Evolutionary conservation across 208 protist genomes (phyloP).

Genomic region (Entamoeba histolytica): DNA sequence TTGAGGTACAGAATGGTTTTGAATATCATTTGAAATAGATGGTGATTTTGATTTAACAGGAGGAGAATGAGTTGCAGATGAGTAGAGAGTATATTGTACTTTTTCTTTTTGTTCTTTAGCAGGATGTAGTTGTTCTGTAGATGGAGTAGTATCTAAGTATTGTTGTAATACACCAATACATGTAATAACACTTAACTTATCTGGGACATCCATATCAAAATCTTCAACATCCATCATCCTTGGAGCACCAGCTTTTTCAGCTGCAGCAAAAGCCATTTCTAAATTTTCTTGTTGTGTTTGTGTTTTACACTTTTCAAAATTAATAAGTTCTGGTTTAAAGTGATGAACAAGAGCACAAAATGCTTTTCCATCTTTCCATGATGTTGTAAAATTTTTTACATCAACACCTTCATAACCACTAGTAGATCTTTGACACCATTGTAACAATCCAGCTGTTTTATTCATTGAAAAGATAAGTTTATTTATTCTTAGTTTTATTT

Average conservation of each 20-base stretch:
- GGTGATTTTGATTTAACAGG: no score
- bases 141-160: not conserved
- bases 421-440: conserved; percentile 25
- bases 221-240: conserved; percentile 19
- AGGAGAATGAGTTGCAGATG: no score
- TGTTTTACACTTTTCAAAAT: conserved; percentile 10
- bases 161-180: conserved; percentile 28
- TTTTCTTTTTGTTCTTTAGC: no score
- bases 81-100: no score
- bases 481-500: no score
- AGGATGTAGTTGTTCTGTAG: not conserved
- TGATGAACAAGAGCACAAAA: conserved; percentile 28
- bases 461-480: not conserved
- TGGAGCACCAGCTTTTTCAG: conserved; percentile 9
- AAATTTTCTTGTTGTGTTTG: conserved; percentile 5
- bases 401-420: conserved; percentile 11
- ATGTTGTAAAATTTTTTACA: conserved; percentile 13
- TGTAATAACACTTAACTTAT: conserved; percentile 49
- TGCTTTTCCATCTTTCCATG: conserved; percentile 24
- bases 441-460: conserved; percentile 9
- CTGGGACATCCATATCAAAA: conserved; percentile 32
- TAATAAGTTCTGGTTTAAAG: conserved; percentile 21
- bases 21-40: no score
- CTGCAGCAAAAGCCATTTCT: conserved; percentile 26
- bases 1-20: not conserved